Conservation (phyloP, 2,329 filamentous ascomycete species). For the Pseudogymnoascus sp. region DNA sequence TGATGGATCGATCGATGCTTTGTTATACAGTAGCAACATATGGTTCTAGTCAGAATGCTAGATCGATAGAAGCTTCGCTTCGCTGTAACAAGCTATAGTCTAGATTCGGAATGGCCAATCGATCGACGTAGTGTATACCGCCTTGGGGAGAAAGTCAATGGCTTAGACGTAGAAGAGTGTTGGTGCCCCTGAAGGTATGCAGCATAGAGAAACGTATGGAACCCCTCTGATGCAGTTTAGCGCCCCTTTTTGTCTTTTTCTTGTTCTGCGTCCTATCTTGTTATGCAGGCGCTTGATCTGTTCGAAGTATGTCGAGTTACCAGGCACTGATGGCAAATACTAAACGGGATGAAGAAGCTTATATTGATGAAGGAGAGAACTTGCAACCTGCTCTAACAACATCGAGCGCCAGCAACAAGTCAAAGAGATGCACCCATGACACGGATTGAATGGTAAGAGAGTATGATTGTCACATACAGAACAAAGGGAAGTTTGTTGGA, state of each 20-base stretch:
- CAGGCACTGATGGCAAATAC: background rate
- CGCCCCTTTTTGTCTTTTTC: background rate
- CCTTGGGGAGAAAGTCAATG: background rate
- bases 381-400: background rate
- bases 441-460: background rate
- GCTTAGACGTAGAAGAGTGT: background rate
- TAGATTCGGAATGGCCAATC: background rate
- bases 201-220: background rate
- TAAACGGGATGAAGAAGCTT: background rate
- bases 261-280: background rate
- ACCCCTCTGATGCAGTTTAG: background rate
- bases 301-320: background rate
- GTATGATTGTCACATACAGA: background rate
- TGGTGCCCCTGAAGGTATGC: background rate
- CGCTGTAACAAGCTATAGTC: background rate
- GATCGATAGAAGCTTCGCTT: background rate
- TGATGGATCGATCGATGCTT: background rate
- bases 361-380: background rate
- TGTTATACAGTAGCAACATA: background rate
- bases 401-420: background rate
- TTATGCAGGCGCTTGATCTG: background rate
- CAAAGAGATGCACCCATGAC: background rate
- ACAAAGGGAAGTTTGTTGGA: background rate
- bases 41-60: background rate
- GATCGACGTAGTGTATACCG: background rate